Conservation (phyloP, 768 basidiomycete genomes). For the Suillus americanus region DNA sequence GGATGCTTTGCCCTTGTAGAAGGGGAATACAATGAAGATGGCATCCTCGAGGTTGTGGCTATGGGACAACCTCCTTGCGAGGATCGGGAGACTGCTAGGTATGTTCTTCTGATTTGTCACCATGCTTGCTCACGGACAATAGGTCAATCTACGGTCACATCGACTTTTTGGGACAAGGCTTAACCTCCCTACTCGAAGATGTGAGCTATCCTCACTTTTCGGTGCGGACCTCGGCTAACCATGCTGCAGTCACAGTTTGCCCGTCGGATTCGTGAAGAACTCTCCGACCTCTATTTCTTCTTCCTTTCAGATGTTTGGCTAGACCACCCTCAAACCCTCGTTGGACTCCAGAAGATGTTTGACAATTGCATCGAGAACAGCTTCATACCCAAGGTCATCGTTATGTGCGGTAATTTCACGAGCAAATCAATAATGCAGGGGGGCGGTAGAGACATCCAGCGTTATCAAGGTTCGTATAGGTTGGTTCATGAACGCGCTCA, state of each 20-base stretch:
- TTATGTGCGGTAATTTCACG: conserved; percentile 95
- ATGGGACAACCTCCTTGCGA: conserved; percentile 99
- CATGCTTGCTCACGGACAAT: conserved; percentile 13
- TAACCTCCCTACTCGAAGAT: conserved; percentile 88
- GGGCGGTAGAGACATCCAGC: conserved; percentile 71
- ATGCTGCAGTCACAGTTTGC: conserved; percentile 55
- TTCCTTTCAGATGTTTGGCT: conserved; percentile 96
- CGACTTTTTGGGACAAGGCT: conserved; percentile 95
- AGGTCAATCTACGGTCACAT: conserved; percentile 96
- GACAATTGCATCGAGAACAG: conserved; percentile 86
- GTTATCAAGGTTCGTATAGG: conserved; percentile 71
- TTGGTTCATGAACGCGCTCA: neutral
- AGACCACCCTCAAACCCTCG: conserved; percentile 81
- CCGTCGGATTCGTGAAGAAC: conserved; percentile 62
- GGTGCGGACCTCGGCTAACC: conserved; percentile 3
- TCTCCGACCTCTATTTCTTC: conserved; percentile 82
- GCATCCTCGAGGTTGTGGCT: conserved; percentile 83
- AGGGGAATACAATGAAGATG: conserved; percentile 94
- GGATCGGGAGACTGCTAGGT: conserved; percentile 81
- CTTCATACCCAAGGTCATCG: conserved; percentile 85
- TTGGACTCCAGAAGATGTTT: conserved; percentile 81
- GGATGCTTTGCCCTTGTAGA: conserved; percentile 94
- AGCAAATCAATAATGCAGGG: conserved; percentile 79
- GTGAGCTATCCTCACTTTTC: conserved; percentile 42
- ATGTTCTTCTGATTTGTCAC: conserved; percentile 16